These are phyloP conservation scores for Dendrobium huoshanense DNA, from an alignment of 106 monocot genomes.

Conservation along the genomic window DNA sequence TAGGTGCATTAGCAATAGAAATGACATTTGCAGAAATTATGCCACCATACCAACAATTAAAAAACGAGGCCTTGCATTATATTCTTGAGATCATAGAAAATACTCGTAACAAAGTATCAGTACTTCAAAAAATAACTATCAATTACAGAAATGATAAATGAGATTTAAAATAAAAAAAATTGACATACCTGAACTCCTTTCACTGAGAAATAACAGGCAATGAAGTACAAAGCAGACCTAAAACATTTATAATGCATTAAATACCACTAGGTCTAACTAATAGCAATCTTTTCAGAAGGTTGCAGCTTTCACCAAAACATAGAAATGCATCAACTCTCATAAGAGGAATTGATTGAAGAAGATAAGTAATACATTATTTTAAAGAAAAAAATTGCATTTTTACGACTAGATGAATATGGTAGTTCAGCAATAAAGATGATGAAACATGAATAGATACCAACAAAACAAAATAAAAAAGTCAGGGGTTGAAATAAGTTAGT, in stretches of 20 bases:
- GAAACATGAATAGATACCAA: not conserved
- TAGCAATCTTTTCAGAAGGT: not conserved
- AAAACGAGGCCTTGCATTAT: not conserved
- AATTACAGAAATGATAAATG: not conserved
- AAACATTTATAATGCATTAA: not conserved
- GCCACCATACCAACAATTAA: not conserved
- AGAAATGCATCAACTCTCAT: not conserved
- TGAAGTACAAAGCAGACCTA: constrained; percentile 76
- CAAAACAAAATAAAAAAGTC: not conserved
- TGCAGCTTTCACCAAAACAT: not conserved
- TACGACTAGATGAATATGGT: not conserved
- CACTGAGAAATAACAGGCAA: constrained; percentile 78
- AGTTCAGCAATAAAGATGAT: not conserved
- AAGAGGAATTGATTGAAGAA: not conserved
- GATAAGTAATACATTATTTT: not conserved
- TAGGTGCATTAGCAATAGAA: not conserved
- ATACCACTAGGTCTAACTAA: not conserved
- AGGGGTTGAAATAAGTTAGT: not conserved
- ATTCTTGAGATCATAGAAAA: not conserved
- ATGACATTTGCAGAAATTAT: not conserved
- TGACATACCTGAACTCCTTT: constrained; percentile 63
- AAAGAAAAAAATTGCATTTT: not conserved
- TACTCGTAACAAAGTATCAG: not conserved
- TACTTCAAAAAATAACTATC: not conserved
- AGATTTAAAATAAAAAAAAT: constrained; percentile 4